A percentile compares a stretch with the other conserved stretches of the same genome.
phyloP scores from a whole-genome alignment of 768 basidiomycete species.

The Hypholoma fasciculare region DNA sequence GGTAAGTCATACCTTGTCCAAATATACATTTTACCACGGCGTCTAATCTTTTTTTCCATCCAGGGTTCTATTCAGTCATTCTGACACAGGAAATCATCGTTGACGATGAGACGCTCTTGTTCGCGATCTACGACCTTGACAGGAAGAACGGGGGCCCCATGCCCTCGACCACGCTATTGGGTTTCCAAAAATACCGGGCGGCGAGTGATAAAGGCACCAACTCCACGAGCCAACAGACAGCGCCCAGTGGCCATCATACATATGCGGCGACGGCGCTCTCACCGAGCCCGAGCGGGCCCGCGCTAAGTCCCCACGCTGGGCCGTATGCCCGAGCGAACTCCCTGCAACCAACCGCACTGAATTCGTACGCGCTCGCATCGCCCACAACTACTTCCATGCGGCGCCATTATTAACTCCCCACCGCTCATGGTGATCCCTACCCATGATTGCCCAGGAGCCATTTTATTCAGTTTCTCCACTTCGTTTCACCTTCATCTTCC shows the following conservation, averaged over 20 bases:
- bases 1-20: slow-evolving; percentile 42
- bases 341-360: slow-evolving; percentile 35
- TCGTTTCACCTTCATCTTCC: slow-evolving; percentile 3
- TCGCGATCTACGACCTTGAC: slow-evolving; percentile 69
- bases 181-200: slow-evolving; percentile 40
- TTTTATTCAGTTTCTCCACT: slow-evolving; percentile 6
- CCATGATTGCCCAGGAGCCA: background rate
- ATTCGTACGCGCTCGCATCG: slow-evolving; percentile 41
- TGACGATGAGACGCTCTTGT: slow-evolving; percentile 62
- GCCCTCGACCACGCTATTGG: slow-evolving; percentile 63
- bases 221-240: background rate
- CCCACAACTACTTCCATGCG: slow-evolving; percentile 23
- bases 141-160: slow-evolving; percentile 47
- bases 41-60: slow-evolving; percentile 25
- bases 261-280: slow-evolving; percentile 11
- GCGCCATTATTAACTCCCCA: slow-evolving; percentile 17
- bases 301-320: slow-evolving; percentile 21
- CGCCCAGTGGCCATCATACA: background rate
- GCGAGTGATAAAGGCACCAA: slow-evolving; percentile 25
- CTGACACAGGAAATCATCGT: slow-evolving; percentile 72
- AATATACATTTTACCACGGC: slow-evolving; percentile 22
- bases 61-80: slow-evolving; percentile 46
- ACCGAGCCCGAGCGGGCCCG: slow-evolving; percentile 20
- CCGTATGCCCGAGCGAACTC: slow-evolving; percentile 27
- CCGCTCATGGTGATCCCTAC: background rate